Evolutionary conservation across 371 early-diverging fungal genomes (phyloP), one percentile per base, ranked within the genome.

Genomic region (Cokeromyces recurvatus): DNA sequence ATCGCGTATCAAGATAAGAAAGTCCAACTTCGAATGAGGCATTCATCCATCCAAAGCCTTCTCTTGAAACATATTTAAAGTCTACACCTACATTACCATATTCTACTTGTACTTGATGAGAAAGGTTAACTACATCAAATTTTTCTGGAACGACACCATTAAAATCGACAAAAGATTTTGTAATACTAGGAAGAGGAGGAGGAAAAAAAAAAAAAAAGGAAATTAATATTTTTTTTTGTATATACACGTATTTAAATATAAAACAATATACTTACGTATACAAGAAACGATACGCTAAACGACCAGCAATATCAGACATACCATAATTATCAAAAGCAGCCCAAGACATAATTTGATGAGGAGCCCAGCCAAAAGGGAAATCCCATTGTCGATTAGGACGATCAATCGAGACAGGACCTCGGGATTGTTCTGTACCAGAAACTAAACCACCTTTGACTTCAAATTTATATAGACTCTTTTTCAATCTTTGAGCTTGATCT

Each of bases 21-120:
- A 92, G 59, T 4, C 95, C 95, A 4, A 92, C 81, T 72, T 90
- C 83, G 62, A 82, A 89, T 2, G 82, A 82, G 3, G 95, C 87
- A 58, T 96, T 96, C 95, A 96, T 95, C 97, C 97, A 96, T 3
- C 95, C 97, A 66, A 96, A 96, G 1, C 97, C 97, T 74, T 94
- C 95, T 7, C 89, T 73, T 0, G 91, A 86, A 24, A 96, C 85
- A 55, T 77, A 87, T 64, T 92, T 88, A 72, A 95, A 95, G 58
- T 95, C 95, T 0, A 81, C 74, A 2, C 97, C 97, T 0, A 94
- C 90, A 38, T 91, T 89, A 20, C 94, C 94, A 50, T 94, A 94
- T 71, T 95, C 97, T 4, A 93, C 97, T 48, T 92, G 73, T 15
- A 94, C 85, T 27, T 75, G 73, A 68, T 96, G 97, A n/a, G 91